Percentiles rank a stretch among this genome's conserved stretches.
Evolutionary conservation across 768 basidiomycete species (phyloP).

Genomic region (Boletellus sp.): DNA sequence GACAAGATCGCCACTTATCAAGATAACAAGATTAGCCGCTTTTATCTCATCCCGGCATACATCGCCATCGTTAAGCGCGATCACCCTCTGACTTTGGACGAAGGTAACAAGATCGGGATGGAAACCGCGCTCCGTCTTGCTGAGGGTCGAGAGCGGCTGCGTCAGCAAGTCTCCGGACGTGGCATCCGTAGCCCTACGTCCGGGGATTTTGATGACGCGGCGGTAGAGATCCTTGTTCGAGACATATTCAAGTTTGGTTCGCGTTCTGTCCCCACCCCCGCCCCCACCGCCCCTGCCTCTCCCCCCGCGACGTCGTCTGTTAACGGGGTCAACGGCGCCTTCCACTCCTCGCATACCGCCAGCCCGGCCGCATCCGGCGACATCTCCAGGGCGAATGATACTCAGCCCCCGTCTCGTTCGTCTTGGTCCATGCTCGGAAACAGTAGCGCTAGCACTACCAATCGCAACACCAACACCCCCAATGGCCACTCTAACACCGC

Average conservation of each 20-base stretch:
- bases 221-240: constrained; percentile 26
- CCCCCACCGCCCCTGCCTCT: constrained; percentile 1
- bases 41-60: constrained; percentile 36
- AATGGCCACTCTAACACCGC: no score
- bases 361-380: constrained; percentile 18
- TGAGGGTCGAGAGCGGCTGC: constrained; percentile 40
- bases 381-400: constrained; percentile 20
- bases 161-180: constrained; percentile 31
- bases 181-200: constrained; percentile 31
- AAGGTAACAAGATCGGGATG: constrained; percentile 41
- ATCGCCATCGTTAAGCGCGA: constrained; percentile 35
- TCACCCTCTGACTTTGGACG: constrained; percentile 34
- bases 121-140: constrained; percentile 37
- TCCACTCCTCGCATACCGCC: constrained; percentile 1
- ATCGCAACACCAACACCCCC: no score
- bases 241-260: constrained; percentile 27
- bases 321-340: constrained; percentile 13
- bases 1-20: constrained; percentile 40
- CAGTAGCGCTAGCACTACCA: not conserved
- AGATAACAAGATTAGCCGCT: constrained; percentile 29
- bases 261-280: constrained; percentile 23
- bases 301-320: no score
- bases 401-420: constrained; percentile 14
- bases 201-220: constrained; percentile 29
- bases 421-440: no score